Conservation (phyloP, 2,329 filamentous ascomycete genomes). For the Colletotrichum noveboracense region DNA sequence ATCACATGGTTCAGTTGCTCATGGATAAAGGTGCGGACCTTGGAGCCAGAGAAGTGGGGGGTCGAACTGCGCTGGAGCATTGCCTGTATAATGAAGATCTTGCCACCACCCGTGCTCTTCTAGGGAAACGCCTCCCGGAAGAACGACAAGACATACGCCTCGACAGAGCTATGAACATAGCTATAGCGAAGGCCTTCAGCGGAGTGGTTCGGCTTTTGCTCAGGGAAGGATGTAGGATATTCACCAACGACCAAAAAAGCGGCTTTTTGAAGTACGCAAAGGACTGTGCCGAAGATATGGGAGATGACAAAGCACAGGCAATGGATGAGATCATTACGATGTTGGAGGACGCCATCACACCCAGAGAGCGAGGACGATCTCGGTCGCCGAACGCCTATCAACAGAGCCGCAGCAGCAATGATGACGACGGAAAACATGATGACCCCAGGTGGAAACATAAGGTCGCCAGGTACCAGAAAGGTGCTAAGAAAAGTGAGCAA, state of each 20-base stretch:
- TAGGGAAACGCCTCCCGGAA: not conserved
- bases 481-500: no score
- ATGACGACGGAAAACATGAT: no score
- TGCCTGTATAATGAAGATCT: not conserved
- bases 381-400: no score
- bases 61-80: not conserved
- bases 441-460: no score
- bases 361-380: no score
- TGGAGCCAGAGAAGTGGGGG: not conserved
- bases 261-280: not conserved
- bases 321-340: not conserved
- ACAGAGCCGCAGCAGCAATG: no score
- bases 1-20: not conserved
- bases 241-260: not conserved
- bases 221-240: no score
- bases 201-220: not conserved
- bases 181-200: not conserved
- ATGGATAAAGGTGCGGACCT: not conserved
- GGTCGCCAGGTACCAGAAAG: no score
- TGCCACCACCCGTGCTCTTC: not conserved
- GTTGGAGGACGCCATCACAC: not conserved
- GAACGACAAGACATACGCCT: not conserved
- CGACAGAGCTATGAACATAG: not conserved
- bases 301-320: not conserved
- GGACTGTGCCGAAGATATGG: not conserved